Base-by-base conservation (phyloP, 805 yeast genomes). In the Candida chauliodis region DNA sequence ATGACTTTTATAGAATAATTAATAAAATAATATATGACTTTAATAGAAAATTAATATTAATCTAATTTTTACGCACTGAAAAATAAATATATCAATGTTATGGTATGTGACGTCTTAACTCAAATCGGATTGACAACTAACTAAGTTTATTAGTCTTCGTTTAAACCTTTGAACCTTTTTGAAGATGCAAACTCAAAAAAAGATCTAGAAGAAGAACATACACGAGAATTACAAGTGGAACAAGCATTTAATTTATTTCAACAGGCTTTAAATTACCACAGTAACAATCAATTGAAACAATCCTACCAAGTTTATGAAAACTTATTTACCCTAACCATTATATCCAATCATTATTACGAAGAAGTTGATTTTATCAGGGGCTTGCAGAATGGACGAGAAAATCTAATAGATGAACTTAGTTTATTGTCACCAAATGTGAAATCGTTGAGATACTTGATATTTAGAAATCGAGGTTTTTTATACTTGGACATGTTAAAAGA, bases 161-260 rank as follows among this genome's bases (percentile, higher is more conserved):
- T 91, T 57, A 72, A 81, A 22, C 95, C 98, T 2, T 70, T 90
- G 30, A 91, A 91, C 52, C 62, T 82, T 32, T 75, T 75, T 28
- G 91, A 84, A 40, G 95, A 85, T 52, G 61, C 75, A 4, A 61
- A 61, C 14, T 66, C 76, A 24, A 91, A 86, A 46, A 63, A 66
- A 42, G 71, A 63, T 39, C 48, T 59, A 27, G 84, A 82, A 23
- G 96, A 90, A 46, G 91, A 88, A 46, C 95, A 89, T 52, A 84
- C 97, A 1, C 69, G 96, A 34, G 99, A 93, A 55, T 66, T 91
- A 17, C 97, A 91, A 61, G 73, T 81, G 15, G 98, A 93, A 57
- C 85, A 84, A 52, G 93, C 95, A 3, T 82, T 84, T 56, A 78
- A 77, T 47, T 61, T 80, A 9, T 88, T 84, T 54, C 87, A 87